Conservation (phyloP, 495 filamentous ascomycete species). For the Letharia columbiana region DNA sequence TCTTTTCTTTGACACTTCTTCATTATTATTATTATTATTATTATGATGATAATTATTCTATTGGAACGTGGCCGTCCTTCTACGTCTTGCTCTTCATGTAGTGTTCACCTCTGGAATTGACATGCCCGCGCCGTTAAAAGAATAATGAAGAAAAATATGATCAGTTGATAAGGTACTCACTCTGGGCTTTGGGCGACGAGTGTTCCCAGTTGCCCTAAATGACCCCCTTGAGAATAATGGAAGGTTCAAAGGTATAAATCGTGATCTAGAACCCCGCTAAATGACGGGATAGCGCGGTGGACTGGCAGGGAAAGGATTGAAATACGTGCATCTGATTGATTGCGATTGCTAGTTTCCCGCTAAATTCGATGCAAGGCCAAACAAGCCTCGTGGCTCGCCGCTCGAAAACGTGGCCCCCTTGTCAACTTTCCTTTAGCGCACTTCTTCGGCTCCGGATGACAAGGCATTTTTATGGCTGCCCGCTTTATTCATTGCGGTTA, state of each 20-base stretch:
- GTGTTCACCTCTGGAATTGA: background rate
- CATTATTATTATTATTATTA: no score
- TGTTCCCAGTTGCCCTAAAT: background rate
- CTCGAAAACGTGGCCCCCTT: conserved; percentile 19
- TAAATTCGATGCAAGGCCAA: conserved; percentile 12
- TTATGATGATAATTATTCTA: no score
- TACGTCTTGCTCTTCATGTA: no score
- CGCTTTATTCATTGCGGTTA: background rate
- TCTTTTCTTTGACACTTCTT: no score
- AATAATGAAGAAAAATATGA: no score
- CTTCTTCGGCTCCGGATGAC: conserved; percentile 5
- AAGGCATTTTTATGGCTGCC: background rate
- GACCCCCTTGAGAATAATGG: background rate
- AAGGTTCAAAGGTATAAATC: background rate
- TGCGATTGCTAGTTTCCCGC: background rate
- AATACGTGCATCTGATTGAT: conserved; percentile 15
- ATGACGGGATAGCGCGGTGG: conserved; percentile 2
- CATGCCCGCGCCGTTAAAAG: background rate
- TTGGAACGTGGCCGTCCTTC: no score
- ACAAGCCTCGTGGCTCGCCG: conserved; percentile 14
- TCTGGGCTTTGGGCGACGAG: background rate
- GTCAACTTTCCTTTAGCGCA: conserved; percentile 1
- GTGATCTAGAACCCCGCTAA: conserved; percentile 13
- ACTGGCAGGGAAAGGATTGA: background rate
- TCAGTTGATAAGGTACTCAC: no score